A percentile compares a stretch with the other conserved stretches of the same genome.
These are phyloP conservation scores for Excoecaria agallocha DNA, from an alignment of 345 rosid species.

Conservation along the genomic window DNA sequence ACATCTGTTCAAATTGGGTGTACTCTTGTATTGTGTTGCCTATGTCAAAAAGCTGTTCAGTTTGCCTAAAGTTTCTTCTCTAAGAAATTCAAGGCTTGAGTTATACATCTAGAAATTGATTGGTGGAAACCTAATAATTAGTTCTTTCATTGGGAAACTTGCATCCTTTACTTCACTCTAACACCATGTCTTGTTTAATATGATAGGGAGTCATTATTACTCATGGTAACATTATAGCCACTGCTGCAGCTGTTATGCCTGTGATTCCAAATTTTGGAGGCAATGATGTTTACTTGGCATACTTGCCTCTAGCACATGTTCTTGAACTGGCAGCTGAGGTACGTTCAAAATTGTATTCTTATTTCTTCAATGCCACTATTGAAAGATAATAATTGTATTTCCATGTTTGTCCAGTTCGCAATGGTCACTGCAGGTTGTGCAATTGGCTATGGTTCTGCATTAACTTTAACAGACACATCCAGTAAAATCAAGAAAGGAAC, in stretches of 20 bases:
- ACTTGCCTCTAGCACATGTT: constrained; percentile 94
- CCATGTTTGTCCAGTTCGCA: constrained; percentile 52
- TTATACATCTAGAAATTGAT: neutral
- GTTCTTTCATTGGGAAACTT: neutral
- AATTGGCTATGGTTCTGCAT: constrained; percentile 82
- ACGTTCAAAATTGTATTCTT: constrained; percentile 10
- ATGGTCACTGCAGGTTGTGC: constrained; percentile 65
- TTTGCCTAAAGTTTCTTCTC: neutral
- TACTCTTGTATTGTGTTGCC: neutral
- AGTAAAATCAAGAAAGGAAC: constrained; percentile 86
- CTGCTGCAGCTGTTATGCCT: constrained; percentile 74
- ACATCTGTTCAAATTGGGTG: neutral
- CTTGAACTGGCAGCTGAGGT: constrained; percentile 96
- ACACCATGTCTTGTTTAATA: constrained; percentile 23
- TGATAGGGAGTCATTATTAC: constrained; percentile 89
- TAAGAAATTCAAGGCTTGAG: neutral
- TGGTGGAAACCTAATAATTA: neutral
- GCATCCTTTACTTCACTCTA: constrained; percentile 9
- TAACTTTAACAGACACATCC: constrained; percentile 80
- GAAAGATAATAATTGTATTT: constrained; percentile 20
- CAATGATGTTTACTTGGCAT: constrained; percentile 65
- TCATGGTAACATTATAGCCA: constrained; percentile 78
- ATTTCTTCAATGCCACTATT: constrained; percentile 5
- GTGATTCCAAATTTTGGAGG: constrained; percentile 55
- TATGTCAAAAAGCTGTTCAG: neutral